Evolutionary conservation across 2,329 filamentous ascomycete species (phyloP), one percentile per base, ranked within the genome.

Genomic region (Cladobotryum mycophilum): DNA sequence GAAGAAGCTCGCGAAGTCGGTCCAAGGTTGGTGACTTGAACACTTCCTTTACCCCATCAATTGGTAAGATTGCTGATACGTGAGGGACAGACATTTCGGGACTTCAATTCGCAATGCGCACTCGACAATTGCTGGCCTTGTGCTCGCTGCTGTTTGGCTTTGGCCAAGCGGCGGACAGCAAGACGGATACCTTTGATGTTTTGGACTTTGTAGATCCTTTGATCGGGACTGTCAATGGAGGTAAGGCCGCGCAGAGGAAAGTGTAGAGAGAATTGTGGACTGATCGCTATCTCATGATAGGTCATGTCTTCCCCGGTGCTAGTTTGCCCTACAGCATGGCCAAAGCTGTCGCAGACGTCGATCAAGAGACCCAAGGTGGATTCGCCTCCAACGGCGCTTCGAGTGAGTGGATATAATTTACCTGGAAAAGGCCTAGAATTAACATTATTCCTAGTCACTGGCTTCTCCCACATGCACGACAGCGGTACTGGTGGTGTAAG

Each of bases 181-280:
- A 44, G 7, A 42, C 44, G 4, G 22, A 25, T 2, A 14, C 9
- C 0, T 53, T 53, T 36, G 52, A 55, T 49, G 53, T 57, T 18
- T 22, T 57, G 12, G 48, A 56, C n/a, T 77, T 73, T 55, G 72
- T 84, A 2, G 69, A 83, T 58, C 80, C 80, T 3, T 64, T 84
- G 13, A 82, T 84, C 57, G 81, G 81, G 5, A 81, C 80, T 1
- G 68, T 69, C 25, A 79, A 80, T 60, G 80, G 80, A 65, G 78
- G 76, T 74, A 13, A 18, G 37, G 15, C 11, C 8, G 6, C 5
- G 7, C 4, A 13, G 7, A 43, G 4, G 11, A 14, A 15, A n/a
- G 9, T 8, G 1, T 5, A 3, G 25, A 12, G 2, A 5, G 18
- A 34, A 5, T 14, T 8, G 3, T 14, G 1, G 3, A 5, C 18